A percentile compares a stretch with the other conserved stretches of the same genome.
Evolutionary conservation across 2,329 filamentous ascomycete genomes (phyloP).

Genomic region (Nemania sp.): DNA sequence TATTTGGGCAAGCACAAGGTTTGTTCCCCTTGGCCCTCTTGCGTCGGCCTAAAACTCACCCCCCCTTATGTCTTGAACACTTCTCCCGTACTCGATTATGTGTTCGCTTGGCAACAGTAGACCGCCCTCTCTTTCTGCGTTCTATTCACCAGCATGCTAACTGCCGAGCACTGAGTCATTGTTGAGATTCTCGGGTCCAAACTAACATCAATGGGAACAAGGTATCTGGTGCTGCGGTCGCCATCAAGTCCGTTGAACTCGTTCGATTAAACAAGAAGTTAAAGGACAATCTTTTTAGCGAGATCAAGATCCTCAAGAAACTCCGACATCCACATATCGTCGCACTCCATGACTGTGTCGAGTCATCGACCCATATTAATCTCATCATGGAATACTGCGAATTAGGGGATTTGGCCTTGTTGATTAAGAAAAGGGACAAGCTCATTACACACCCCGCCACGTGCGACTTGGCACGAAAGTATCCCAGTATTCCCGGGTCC

Average conservation of each 20-base stretch:
- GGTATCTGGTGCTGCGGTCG: constrained; percentile 80
- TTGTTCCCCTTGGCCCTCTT: constrained; percentile 40
- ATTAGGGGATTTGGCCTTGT: constrained; percentile 88
- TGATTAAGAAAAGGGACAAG: constrained; percentile 91
- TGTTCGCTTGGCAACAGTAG: constrained; percentile 9
- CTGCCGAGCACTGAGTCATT: not conserved
- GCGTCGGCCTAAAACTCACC: constrained; percentile 4
- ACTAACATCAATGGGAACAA: constrained; percentile 44
- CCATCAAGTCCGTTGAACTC: constrained; percentile 95
- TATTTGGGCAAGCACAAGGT: constrained; percentile 87
- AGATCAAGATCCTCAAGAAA: constrained; percentile 93
- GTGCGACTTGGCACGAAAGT: constrained; percentile 88
- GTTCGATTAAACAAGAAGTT: constrained; percentile 92
- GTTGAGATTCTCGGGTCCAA: constrained; percentile 4
- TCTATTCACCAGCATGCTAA: not conserved
- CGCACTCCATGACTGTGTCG: constrained; percentile 90
- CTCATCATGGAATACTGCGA: constrained; percentile 99
- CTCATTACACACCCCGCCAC: constrained; percentile 79
- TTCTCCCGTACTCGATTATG: constrained; percentile 7
- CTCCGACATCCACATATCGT: constrained; percentile 97
- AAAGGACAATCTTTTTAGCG: constrained; percentile 91
- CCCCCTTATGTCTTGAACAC: too few species aligned
- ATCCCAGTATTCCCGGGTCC: constrained; percentile 79
- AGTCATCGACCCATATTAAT: constrained; percentile 86
- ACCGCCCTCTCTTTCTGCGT: not conserved